phyloP scores from a whole-genome alignment of 345 rosid species.

The Raphanus sativus region DNA sequence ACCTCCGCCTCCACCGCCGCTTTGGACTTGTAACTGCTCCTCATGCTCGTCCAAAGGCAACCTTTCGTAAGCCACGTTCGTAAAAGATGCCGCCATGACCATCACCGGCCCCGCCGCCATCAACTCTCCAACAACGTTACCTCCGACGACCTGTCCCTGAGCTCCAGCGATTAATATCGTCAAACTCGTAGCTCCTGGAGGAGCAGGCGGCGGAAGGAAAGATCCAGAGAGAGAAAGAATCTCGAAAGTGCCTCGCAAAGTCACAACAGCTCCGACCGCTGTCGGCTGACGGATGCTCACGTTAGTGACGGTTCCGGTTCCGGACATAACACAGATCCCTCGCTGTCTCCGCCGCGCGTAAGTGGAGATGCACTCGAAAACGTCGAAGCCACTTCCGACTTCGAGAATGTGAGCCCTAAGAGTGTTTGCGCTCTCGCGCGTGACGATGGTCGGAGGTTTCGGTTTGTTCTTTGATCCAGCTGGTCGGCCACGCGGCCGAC shows the following conservation, averaged over 20 bases:
- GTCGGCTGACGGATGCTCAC: slow-evolving; percentile 90
- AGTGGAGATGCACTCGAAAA: slow-evolving; percentile 81
- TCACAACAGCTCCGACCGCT: slow-evolving; percentile 70
- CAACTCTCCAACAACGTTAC: slow-evolving; percentile 90
- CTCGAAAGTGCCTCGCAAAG: slow-evolving; percentile 89
- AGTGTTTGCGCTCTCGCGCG: slow-evolving; percentile 93
- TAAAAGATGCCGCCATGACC: slow-evolving; percentile 85
- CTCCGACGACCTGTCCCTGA: slow-evolving; percentile 94
- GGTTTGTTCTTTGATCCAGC: slow-evolving; percentile 92
- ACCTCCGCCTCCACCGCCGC: slow-evolving; percentile 43
- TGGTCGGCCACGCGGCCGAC: slow-evolving; percentile 93
- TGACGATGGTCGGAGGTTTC: slow-evolving; percentile 84
- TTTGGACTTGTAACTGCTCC: slow-evolving; percentile 59
- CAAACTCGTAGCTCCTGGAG: slow-evolving; percentile 90
- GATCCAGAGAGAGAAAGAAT: slow-evolving; percentile 88
- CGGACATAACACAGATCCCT: slow-evolving; percentile 83
- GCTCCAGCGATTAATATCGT: slow-evolving; percentile 84
- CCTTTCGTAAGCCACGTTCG: slow-evolving; percentile 92
- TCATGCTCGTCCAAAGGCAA: slow-evolving; percentile 90
- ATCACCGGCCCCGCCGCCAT: slow-evolving; percentile 93
- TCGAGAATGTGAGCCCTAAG: slow-evolving; percentile 97
- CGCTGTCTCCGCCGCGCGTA: slow-evolving; percentile 90
- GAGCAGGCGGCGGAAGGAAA: slow-evolving; percentile 94
- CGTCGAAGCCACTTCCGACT: slow-evolving; percentile 85
- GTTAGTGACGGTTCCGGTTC: slow-evolving; percentile 88